Percentiles rank a stretch among this genome's conserved stretches.
Evolutionary conservation across 306 rosid genomes (phyloP).

Genomic region (Rosa multiflora): DNA sequence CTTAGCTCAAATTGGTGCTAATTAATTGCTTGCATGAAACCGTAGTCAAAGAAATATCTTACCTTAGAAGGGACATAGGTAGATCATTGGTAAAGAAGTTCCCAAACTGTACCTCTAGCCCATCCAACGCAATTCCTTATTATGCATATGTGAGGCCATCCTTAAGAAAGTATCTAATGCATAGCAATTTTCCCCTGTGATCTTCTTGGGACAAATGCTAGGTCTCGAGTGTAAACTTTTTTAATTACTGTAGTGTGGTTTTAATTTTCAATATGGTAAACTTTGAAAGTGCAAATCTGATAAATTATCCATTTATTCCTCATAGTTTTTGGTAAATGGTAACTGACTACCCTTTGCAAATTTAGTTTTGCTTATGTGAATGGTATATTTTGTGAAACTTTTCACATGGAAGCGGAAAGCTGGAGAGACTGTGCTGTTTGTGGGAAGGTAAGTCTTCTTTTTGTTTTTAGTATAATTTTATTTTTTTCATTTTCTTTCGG

Average conservation of each 20-base stretch:
- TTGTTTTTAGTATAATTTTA: neutral
- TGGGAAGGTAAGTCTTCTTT: constrained; percentile 26
- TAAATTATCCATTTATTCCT: neutral
- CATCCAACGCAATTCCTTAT: neutral
- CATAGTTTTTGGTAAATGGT: neutral
- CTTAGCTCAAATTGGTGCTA: neutral
- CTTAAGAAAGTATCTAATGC: neutral
- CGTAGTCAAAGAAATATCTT: neutral
- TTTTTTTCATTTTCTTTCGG: neutral
- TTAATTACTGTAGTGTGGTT: neutral
- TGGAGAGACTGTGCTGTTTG: constrained; percentile 35
- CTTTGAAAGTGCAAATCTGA: neutral
- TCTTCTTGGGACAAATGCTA: neutral
- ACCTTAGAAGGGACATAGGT: neutral
- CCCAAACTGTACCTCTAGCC: neutral
- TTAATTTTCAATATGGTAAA: neutral
- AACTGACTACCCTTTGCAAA: neutral
- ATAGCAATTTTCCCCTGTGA: neutral
- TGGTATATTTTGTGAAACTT: constrained; percentile 28
- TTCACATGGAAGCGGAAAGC: constrained; percentile 24
- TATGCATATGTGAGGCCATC: neutral
- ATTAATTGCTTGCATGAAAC: neutral
- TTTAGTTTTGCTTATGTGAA: constrained; percentile 23
- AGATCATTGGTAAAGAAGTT: neutral
- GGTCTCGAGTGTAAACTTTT: neutral